Evolutionary conservation across 129 eudicot species (phyloP), one percentile per base, ranked within the genome.

Genomic region (Solidago caesia): DNA sequence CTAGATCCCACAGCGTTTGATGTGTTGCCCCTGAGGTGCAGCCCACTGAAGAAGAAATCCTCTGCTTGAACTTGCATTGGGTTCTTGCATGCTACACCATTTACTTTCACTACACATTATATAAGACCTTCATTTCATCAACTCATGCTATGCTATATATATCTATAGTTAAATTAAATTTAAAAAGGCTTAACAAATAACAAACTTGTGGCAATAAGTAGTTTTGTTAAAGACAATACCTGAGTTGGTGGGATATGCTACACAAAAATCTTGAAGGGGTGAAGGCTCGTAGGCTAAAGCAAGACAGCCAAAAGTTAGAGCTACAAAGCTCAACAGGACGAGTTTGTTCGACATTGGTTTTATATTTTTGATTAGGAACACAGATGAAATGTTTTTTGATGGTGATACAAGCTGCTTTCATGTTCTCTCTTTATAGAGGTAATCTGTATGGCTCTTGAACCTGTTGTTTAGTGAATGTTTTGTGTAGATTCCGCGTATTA

Each of bases 211-310:
- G 16, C 8, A 9, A 48, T 26, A 16, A 67, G n/a, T 14, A 4
- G 43, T 7, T 60, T 61, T 15, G 25, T 5, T 63, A 46, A 44
- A 64, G 4, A 2, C 15, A 13, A 73, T 64, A 83, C 87, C 87
- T 76, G 84, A 15, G 43, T 26, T 65, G 44, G 41, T 76, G 55
- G 75, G n/a, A 75, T 79, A 81, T 4, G 87, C 87, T 0, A 83
- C 87, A 12, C 87, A 83, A 63, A 83, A 83, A 75, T 83, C 87
- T 75, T 83, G 87, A 16, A 83, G 80, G 5, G 87, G 78, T 8
- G 60, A 16, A 21, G 87, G 84, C 59, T 83, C 84, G 15, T 42
- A 70, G n/a, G 87, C 82, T 10, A 68, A 64, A 14, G 65, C 81
- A n/a, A 58, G 48, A 51, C 47, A 57, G 59, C 47, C 73, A 15